Base-by-base conservation (phyloP, 192 early-diverging fungal species). In the Coemansia sp. region DNA sequence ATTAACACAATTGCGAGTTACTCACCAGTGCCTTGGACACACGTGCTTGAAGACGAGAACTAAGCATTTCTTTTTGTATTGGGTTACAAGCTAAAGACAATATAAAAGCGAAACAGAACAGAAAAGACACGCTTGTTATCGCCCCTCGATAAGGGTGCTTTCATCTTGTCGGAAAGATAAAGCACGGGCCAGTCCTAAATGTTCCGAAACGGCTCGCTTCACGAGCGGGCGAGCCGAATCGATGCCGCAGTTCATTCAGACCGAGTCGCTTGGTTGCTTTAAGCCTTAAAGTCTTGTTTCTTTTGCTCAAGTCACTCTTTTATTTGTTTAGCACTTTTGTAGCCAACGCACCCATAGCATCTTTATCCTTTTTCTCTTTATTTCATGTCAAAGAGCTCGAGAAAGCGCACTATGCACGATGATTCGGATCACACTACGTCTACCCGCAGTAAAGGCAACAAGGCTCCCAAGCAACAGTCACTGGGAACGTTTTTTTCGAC, bases 1-100 rank as follows among this genome's bases (percentile, higher is more conserved):
- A 16, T 23, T 53, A 53, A 14, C 17, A 22, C 6, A 49, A 19
- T 19, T 21, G 1, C 7, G 31, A 16, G 57, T 23, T 61, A 80
- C 77, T 56, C 45, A 80, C 77, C 77, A 80, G 39, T 31, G 69
- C 14, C 49, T 61, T 71, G 25, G 72, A 64, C 55, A 61, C 62
- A 49, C 65, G 72, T 43, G 70, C 56, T 27, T 69, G 71, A 37
- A 80, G 55, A 54, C 72, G 59, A 51, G 72, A 59, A 63, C 72
- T 68, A 5, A 80, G 59, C 77, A 80, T 80, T 47, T 64, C 57
- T 39, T 17, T 57, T 19, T 38, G 54, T 14, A 7, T 29, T 25
- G 51, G 8, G 17, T 19, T 12, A 52, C 10, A 55, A 55, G 35
- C 47, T 43, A 39, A 59, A 39, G 38, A 39, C 25, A 26, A 55